Percentiles rank a stretch among this genome's conserved stretches.
Conservation (phyloP, 345 rosid species). For the Citrus maxima region DNA sequence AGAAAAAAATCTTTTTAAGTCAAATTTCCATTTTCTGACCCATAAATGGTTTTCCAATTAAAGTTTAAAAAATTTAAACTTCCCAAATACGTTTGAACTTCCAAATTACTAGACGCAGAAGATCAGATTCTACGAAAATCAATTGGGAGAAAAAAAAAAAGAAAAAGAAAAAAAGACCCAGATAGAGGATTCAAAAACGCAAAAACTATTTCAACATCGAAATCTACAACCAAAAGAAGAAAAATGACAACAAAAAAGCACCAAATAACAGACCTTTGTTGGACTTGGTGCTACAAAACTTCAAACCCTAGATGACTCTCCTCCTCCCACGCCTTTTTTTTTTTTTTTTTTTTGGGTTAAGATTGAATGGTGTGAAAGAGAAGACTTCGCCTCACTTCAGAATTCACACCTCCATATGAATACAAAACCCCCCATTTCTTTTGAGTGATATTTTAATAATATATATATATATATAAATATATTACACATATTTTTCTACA, state of each 20-base stretch:
- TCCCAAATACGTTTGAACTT: background rate
- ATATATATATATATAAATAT: background rate
- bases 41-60: constrained; percentile 11
- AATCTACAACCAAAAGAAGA: background rate
- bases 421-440: constrained; percentile 37
- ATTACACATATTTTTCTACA: background rate
- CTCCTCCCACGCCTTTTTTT: constrained; percentile 16
- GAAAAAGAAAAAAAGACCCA: constrained; percentile 1
- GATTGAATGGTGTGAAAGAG: constrained; percentile 75
- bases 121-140: constrained; percentile 20
- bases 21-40: constrained; percentile 32
- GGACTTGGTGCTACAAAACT: constrained; percentile 49
- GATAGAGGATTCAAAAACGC: constrained; percentile 3
- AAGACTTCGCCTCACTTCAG: constrained; percentile 54
- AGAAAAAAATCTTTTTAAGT: constrained; percentile 22
- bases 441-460: background rate
- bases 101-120: constrained; percentile 8
- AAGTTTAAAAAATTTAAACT: constrained; percentile 13
- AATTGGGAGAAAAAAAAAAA: background rate
- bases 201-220: constrained; percentile 3
- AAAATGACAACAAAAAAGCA: constrained; percentile 14
- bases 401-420: constrained; percentile 47
- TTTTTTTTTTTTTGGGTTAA: background rate
- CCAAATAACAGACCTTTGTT: constrained; percentile 38
- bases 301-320: constrained; percentile 71